Evolutionary conservation across 371 early-diverging fungal genomes (phyloP).

Genomic region (Mucor mucedo): DNA sequence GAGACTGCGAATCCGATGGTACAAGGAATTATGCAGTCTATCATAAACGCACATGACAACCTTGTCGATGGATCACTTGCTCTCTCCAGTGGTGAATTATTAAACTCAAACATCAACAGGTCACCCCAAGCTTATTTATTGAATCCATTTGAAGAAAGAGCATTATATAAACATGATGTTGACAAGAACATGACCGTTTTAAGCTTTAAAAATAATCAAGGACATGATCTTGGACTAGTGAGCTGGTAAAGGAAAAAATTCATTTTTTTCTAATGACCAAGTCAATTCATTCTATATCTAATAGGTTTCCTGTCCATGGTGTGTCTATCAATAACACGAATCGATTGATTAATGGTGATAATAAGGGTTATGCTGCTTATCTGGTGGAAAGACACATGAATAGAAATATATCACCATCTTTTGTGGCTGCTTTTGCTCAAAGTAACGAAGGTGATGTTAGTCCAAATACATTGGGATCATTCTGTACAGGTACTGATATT

Average conservation of each 20-base stretch:
- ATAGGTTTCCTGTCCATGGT: constrained; percentile 72
- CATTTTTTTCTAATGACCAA: neutral
- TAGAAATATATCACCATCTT: constrained; percentile 23
- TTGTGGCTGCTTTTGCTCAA: constrained; percentile 70
- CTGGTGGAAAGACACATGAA: constrained; percentile 50
- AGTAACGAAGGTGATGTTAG: constrained; percentile 69
- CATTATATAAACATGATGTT: constrained; percentile 54
- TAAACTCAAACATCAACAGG: constrained; percentile 62
- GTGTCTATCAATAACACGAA: constrained; percentile 65
- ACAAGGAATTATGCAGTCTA: constrained; percentile 59
- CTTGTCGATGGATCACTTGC: constrained; percentile 43
- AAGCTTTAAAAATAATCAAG: constrained; percentile 39
- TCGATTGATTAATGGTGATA: constrained; percentile 63
- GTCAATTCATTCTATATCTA: neutral
- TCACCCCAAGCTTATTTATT: constrained; percentile 60
- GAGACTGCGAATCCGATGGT: constrained; percentile 58
- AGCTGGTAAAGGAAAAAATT: constrained; percentile 34
- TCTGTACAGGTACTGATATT: constrained; percentile 62
- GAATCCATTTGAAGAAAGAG: constrained; percentile 62
- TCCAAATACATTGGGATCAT: constrained; percentile 64
- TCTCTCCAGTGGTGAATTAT: constrained; percentile 44
- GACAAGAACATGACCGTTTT: constrained; percentile 58
- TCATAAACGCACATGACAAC: constrained; percentile 57
- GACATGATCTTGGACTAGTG: constrained; percentile 38
- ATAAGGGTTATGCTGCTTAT: constrained; percentile 71